phyloP scores from a whole-genome alignment of 1,139 yeast species.

The Insectozyma bohioensis region DNA sequence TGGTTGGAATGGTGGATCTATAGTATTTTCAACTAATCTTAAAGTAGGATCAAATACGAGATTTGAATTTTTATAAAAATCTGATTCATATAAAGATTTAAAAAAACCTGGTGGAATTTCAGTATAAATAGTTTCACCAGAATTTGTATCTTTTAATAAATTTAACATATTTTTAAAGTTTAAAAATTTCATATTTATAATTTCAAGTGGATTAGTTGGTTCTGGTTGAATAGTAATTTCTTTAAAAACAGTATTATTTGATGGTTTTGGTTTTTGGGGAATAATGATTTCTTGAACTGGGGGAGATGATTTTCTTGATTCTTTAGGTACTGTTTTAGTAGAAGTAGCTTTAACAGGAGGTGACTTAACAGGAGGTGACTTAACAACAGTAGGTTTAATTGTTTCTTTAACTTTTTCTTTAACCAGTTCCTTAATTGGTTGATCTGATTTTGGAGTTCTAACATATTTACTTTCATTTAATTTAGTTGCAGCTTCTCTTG shows the following conservation, averaged over 20 bases:
- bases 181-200: too few relatives aligned
- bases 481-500: constrained; percentile 2
- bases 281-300: background rate
- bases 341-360: background rate
- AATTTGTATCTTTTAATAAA: too few relatives aligned
- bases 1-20: too few relatives aligned
- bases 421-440: background rate
- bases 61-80: too few relatives aligned
- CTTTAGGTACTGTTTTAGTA: background rate
- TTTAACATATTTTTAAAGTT: too few relatives aligned
- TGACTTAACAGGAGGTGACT: background rate
- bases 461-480: constrained; percentile 1
- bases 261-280: background rate
- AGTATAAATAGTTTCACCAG: too few relatives aligned
- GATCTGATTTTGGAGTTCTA: background rate
- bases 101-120: too few relatives aligned
- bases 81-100: too few relatives aligned
- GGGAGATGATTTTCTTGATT: background rate
- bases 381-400: background rate
- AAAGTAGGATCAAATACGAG: too few relatives aligned
- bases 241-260: background rate
- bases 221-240: background rate
- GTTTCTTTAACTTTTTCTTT: background rate
- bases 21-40: too few relatives aligned
- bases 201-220: background rate